Conservation (phyloP, 2,329 filamentous ascomycete species). For the Fusarium newnesense region DNA sequence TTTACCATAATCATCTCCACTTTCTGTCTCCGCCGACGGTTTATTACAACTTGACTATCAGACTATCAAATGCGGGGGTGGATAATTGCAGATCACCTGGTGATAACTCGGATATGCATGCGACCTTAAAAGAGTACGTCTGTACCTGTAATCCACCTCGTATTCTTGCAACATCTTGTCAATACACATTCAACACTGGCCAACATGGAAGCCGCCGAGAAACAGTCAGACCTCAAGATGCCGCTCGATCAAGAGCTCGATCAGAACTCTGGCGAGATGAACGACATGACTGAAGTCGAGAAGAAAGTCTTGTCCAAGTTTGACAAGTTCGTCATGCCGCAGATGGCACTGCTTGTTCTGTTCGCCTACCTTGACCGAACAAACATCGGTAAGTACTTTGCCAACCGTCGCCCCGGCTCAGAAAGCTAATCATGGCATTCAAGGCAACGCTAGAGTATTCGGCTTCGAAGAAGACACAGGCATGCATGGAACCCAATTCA, state of each 20-base stretch:
- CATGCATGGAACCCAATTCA: conserved; percentile 46
- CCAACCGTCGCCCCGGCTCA: accelerated
- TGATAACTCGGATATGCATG: not conserved
- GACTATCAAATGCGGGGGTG: conserved; percentile 20
- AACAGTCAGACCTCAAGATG: not conserved
- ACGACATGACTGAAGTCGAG: not conserved
- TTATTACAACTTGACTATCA: not conserved
- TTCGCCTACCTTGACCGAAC: conserved; percentile 44
- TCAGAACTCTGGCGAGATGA: not conserved
- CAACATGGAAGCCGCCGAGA: not conserved
- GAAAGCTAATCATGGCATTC: not conserved
- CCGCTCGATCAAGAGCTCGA: not conserved
- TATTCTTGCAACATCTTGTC: not conserved
- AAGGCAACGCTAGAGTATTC: conserved; percentile 50
- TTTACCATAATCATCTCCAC: not conserved
- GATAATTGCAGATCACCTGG: conserved; percentile 1
- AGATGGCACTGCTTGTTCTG: conserved; percentile 39
- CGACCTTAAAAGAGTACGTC: not conserved
- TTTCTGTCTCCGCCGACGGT: not conserved
- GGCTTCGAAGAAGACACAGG: conserved; percentile 48
- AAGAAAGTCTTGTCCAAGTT: conserved; percentile 39
- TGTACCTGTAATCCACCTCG: not conserved
- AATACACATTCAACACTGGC: not conserved
- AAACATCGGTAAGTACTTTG: conserved; percentile 34
- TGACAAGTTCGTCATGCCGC: conserved; percentile 44